phyloP scores from a whole-genome alignment of 73 alveolate species.

The Tetrahymena borealis region DNA sequence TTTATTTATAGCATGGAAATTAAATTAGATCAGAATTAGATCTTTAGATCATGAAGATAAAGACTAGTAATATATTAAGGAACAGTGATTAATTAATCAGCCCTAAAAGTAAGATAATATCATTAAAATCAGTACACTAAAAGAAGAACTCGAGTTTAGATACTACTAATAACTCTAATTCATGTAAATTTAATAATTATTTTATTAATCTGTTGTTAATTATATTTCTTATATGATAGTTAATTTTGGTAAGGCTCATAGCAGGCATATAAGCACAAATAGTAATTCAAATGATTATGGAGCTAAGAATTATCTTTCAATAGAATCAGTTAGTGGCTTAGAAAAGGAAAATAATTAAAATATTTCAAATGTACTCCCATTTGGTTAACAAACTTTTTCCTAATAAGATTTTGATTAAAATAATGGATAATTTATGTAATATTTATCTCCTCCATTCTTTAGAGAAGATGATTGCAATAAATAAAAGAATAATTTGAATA shows the following conservation, averaged over 20 bases:
- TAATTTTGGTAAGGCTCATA: neutral
- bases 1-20: constrained; percentile 2
- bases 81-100: neutral
- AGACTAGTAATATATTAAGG: neutral
- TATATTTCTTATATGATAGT: neutral
- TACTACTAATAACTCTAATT: neutral
- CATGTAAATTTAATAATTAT: neutral
- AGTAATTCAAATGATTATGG: neutral
- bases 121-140: neutral
- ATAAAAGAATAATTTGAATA: neutral
- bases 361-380: neutral
- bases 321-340: neutral
- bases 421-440: neutral
- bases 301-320: neutral
- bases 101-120: neutral
- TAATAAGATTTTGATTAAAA: neutral
- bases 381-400: neutral
- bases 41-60: neutral
- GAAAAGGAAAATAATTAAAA: neutral
- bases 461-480: neutral
- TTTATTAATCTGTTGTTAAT: neutral
- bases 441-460: neutral
- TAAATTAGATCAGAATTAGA: neutral
- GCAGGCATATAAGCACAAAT: neutral
- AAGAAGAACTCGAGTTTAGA: neutral